A percentile compares a stretch with the other conserved stretches of the same genome.
Evolutionary conservation across 2,329 filamentous ascomycete genomes (phyloP).

Genomic region (Tolypocladium sp.): DNA sequence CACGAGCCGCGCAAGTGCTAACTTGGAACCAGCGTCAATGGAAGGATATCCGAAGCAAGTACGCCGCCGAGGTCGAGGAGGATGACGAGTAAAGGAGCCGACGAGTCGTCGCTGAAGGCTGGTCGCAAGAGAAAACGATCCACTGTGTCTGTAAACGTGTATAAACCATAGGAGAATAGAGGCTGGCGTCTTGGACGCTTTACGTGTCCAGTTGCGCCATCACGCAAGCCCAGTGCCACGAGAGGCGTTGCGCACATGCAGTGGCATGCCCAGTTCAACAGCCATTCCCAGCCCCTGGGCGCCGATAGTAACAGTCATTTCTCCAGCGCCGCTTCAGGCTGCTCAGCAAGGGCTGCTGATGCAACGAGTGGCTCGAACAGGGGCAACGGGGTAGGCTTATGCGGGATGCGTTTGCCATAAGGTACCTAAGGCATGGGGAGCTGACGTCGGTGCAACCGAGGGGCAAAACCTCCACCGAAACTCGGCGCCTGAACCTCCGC

Average conservation of each 20-base stretch:
- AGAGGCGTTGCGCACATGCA: neutral
- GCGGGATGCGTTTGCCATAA: neutral
- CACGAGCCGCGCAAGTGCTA: conserved; percentile 11
- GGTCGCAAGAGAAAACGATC: conserved; percentile 5
- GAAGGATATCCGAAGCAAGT: conserved; percentile 96
- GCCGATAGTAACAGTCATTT: neutral
- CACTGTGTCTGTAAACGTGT: conserved; percentile 20
- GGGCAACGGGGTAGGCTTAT: neutral
- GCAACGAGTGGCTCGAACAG: neutral
- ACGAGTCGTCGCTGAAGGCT: conserved; percentile 3
- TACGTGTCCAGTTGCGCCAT: neutral
- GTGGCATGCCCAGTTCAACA: neutral
- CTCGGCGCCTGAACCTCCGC: neutral
- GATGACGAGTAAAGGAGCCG: conserved; percentile 39
- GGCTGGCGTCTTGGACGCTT: conserved; percentile 5
- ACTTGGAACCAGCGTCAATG: conserved; percentile 71
- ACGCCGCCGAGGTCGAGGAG: conserved; percentile 63
- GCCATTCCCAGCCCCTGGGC: neutral
- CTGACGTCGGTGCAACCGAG: conserved; percentile 4
- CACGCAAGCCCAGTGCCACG: neutral
- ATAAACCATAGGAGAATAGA: conserved; percentile 22
- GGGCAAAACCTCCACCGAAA: neutral
- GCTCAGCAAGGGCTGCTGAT: neutral
- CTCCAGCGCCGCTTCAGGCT: neutral
- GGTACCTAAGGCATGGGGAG: neutral